Evolutionary conservation across 352 stramenopile genomes (phyloP), one percentile per base, ranked within the genome.

Genomic region (Thraustochytrium sp.): DNA sequence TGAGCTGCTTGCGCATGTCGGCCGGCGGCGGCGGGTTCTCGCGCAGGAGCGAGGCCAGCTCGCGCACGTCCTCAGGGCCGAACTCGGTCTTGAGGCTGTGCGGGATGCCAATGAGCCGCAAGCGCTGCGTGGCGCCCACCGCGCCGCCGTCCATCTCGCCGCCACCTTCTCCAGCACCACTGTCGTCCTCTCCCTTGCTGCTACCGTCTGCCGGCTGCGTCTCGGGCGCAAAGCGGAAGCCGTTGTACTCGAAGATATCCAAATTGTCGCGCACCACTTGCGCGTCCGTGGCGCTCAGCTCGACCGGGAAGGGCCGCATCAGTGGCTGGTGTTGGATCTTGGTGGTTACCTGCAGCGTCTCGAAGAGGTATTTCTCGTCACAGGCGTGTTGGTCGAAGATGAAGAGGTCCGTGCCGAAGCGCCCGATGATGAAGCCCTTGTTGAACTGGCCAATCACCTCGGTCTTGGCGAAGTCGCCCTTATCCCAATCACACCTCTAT

Each of bases 371-470:
- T 84, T 94, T 96, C 77, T 97, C 93, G 85, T 97, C 92, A 82
- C 90, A 92, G 4, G 96, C 96, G 86, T 99, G 96, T 88, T 99
- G 96, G 88, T 99, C 96, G n/a, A 99, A 91, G 84, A 99, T 98
- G 90, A 97, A 99, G 23, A 99, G 85, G 76, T 98, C 92, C 65
- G 93, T 88, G 65, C 93, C 91, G 29, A 94, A 86, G 48, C 90
- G 93, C 3, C 42, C 84, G 42, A 99, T 94, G 54, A 99, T 97
- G 85, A 99, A 99, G 2, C 96, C 96, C 78, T 98, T 90, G 84
- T 99, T 99, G 87, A 99, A 99, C 76, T 99, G 96, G 2, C 96
- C 95, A 55, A 98, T 87, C 26, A 98, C 90, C 34, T 92, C 85
- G 92, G 98, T 98, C 29, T 89, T 87, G 38, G 86, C 85, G 86